Base-by-base conservation (phyloP, 2,329 filamentous ascomycete species). In the Xylaria sp. region DNA sequence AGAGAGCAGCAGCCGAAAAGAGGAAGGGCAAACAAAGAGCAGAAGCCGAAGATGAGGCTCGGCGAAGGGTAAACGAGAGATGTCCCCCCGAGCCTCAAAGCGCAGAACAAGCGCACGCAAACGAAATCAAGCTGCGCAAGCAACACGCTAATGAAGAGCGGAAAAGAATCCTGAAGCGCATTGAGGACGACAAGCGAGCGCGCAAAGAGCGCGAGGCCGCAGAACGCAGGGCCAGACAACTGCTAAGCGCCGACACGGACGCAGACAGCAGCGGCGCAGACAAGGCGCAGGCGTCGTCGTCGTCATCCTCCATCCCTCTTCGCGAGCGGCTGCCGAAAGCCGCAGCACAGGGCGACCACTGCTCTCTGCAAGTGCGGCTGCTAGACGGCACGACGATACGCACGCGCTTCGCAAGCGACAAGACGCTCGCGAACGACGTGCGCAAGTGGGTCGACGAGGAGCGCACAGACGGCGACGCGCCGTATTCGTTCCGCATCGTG, bases 401-500 rank as follows among this genome's bases (percentile, higher is more conserved):
- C 49, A 87, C 86, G 3, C 89, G 87, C 20, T 97, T 98, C 79
- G 83, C 88, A 12, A 88, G 89, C 25, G 82, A 83, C 1, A 84
- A 87, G 7, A 92, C 87, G 0, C 84, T 98, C 3, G 80, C 83
- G 7, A 83, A 79, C 7, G 88, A 93, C 52, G 90, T 98, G 0
- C 88, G 95, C 8, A 81, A 84, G 7, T 98, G 94, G 92, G 86
- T 98, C 8, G 92, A 95, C 64, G 83, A 86, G 66, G 84, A 87
- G 43, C 84, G 88, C 70, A 83, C 79, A 12, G 86, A 88, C 52
- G 86, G 86, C 23, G 83, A 85, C 36, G 79, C 84, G 13, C 92
- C 94, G 0, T 98, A 94, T 79, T 91, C 87, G 13, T 94, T 98
- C 82, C 94, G 94, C 77, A 89, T 97, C 57, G 90, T 98, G 43